A percentile compares a stretch with the other conserved stretches of the same genome.
These are phyloP conservation scores for Mortierella sp. DNA, from an alignment of 371 early-diverging fungal species.

Conservation along the genomic window DNA sequence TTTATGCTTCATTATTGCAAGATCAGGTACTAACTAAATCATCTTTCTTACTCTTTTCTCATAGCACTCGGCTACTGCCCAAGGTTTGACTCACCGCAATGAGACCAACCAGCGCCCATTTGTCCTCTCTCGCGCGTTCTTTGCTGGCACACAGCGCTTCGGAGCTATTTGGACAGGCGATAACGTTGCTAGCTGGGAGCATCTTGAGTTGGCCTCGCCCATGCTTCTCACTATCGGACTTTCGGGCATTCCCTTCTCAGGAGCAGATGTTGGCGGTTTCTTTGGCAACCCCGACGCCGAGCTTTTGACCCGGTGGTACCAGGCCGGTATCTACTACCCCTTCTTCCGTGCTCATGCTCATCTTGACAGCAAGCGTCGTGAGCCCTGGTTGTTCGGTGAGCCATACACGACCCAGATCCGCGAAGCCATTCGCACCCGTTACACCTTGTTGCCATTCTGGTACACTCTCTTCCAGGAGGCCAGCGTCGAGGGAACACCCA, in stretches of 20 bases:
- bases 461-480: constrained; percentile 88
- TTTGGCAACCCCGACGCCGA: constrained; percentile 90
- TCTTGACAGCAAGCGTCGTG: constrained; percentile 95
- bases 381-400: constrained; percentile 96
- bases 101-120: constrained; percentile 81
- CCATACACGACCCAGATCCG: constrained; percentile 80
- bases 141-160: constrained; percentile 89
- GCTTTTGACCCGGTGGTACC: constrained; percentile 91
- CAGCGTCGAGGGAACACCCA: constrained; percentile 75
- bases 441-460: constrained; percentile 84
- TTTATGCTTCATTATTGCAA: constrained; percentile 11
- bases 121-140: constrained; percentile 92
- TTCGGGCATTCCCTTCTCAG: constrained; percentile 84
- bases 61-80: constrained; percentile 70
- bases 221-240: constrained; percentile 86
- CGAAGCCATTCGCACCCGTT: constrained; percentile 80
- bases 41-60: neutral
- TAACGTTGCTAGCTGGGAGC: constrained; percentile 89
- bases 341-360: constrained; percentile 96
- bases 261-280: constrained; percentile 96
- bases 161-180: constrained; percentile 97
- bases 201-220: constrained; percentile 80
- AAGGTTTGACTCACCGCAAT: constrained; percentile 68
- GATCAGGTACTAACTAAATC: neutral
- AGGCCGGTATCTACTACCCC: constrained; percentile 91